Percentiles rank a stretch among this genome's conserved stretches.
These are phyloP conservation scores for Saccharomycopsis vini DNA, from an alignment of 805 yeast species.

Conservation along the genomic window DNA sequence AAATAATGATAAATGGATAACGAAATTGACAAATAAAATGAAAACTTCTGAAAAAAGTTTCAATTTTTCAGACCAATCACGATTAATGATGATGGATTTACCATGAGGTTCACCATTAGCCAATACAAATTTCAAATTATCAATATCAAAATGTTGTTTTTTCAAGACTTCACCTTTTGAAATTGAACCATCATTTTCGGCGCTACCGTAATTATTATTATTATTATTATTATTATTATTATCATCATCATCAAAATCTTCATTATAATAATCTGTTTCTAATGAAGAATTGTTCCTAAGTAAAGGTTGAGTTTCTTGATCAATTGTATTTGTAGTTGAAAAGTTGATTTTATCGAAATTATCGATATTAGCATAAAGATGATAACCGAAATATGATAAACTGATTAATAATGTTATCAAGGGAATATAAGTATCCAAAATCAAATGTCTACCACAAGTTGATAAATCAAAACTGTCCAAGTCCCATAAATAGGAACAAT, in stretches of 20 bases:
- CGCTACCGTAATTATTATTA: too few species aligned
- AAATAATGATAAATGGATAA: conserved; percentile 26
- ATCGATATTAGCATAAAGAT: conserved; percentile 13
- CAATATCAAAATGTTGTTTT: conserved; percentile 58
- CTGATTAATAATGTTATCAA: conserved; percentile 25
- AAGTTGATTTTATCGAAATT: background rate
- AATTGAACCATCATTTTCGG: background rate
- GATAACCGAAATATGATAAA: conserved; percentile 21
- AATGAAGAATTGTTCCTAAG: background rate
- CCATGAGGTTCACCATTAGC: conserved; percentile 60
- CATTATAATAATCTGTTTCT: conserved; percentile 5
- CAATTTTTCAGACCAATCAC: conserved; percentile 43
- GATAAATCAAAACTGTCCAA: conserved; percentile 32
- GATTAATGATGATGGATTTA: conserved; percentile 34
- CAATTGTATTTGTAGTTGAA: background rate
- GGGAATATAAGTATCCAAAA: conserved; percentile 30
- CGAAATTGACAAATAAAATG: conserved; percentile 36
- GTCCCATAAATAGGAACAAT: conserved; percentile 11
- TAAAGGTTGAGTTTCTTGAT: conserved; percentile 10
- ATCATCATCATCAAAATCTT: too few species aligned
- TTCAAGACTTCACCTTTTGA: conserved; percentile 26
- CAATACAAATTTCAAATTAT: conserved; percentile 41
- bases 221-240: background rate
- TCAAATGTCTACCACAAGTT: conserved; percentile 33
- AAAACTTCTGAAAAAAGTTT: conserved; percentile 43